A percentile compares a stretch with the other conserved stretches of the same genome.
phyloP scores from a whole-genome alignment of 495 filamentous ascomycete genomes.

The Penicillium ucsense region DNA sequence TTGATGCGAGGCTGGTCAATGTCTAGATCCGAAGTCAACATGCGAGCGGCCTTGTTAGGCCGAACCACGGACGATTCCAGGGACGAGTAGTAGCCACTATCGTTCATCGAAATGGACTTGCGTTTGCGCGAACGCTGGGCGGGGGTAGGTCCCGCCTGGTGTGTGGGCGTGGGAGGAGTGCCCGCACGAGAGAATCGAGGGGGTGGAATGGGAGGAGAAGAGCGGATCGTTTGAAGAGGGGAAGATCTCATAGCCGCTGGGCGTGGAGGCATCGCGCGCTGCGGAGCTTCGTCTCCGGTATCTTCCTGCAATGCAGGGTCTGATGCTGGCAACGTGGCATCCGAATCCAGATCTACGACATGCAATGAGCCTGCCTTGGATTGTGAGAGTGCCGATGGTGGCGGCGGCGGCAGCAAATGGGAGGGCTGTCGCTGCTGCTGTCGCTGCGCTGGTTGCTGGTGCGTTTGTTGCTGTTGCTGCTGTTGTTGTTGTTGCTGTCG shows the following conservation, averaged over 20 bases:
- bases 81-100: slow-evolving; percentile 96
- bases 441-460: no score
- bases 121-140: slow-evolving; percentile 55
- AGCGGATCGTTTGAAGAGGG: slow-evolving; percentile 59
- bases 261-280: slow-evolving; percentile 18
- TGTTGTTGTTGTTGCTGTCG: slow-evolving; percentile 5
- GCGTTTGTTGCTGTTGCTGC: no score
- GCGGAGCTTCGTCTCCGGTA: slow-evolving; percentile 36
- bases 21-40: slow-evolving; percentile 61
- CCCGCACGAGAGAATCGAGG: slow-evolving; percentile 52
- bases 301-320: slow-evolving; percentile 66
- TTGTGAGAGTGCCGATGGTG: not conserved
- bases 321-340: slow-evolving; percentile 88
- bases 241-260: slow-evolving; percentile 42
- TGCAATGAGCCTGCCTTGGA: slow-evolving; percentile 11
- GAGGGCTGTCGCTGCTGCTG: no score
- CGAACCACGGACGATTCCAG: slow-evolving; percentile 89
- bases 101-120: slow-evolving; percentile 70
- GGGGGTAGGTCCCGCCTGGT: slow-evolving; percentile 39
- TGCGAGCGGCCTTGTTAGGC: slow-evolving; percentile 47
- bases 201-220: slow-evolving; percentile 77
- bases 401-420: no score
- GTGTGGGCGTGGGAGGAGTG: slow-evolving; percentile 64
- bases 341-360: slow-evolving; percentile 66
- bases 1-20: slow-evolving; percentile 69